Base-by-base conservation (phyloP, 192 early-diverging fungal species). In the Coemansia sp. region DNA sequence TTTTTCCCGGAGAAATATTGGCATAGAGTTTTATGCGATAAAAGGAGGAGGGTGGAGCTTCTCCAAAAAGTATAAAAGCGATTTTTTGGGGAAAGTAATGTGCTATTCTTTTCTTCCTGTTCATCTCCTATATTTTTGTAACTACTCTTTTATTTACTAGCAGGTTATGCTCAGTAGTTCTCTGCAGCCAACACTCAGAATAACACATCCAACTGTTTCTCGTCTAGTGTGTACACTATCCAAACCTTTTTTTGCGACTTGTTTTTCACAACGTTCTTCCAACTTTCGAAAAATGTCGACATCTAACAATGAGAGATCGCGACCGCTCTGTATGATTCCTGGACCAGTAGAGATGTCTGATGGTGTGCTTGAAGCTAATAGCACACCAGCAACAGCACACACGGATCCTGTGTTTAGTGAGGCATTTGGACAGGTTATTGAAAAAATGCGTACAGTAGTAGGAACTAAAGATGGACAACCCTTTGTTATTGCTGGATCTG, bases 261-360 rank as follows among this genome's bases (percentile, higher is more conserved):
- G 39, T 17, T 46, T 14, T 46, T 4, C 39, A 17, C 39, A 46
- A 14, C 39, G 39, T 29, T 24, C 25, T 24, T 30, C 23, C 23
- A 7, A 24, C 46, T 62, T 62, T 36, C 55, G 25, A 29, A 25
- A 59, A 33, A 50, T 46, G 39, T 46, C 39, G 11, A 39, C 32
- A 52, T 52, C 62, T 68, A 42, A 64, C 36, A 30, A 42, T 57
- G 56, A 39, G 52, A 27, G 59, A 42, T 22, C 19, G n/a, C 90
- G 86, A 66, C 91, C 93, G 62, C 87, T 97, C 32, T 95, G 93
- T 88, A 94, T 97, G 88, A 97, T 97, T 78, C 95, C 95, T 46
- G 94, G 96, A 23, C 95, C 96, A 27, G 91, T 97, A 61, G 96
- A 98, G 88, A 95, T 96, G 85, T 90, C 95, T 70, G 80, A 85